Evolutionary conservation across 352 stramenopile genomes (phyloP), one percentile per base, ranked within the genome.

Genomic region (Globisporangium splendens): DNA sequence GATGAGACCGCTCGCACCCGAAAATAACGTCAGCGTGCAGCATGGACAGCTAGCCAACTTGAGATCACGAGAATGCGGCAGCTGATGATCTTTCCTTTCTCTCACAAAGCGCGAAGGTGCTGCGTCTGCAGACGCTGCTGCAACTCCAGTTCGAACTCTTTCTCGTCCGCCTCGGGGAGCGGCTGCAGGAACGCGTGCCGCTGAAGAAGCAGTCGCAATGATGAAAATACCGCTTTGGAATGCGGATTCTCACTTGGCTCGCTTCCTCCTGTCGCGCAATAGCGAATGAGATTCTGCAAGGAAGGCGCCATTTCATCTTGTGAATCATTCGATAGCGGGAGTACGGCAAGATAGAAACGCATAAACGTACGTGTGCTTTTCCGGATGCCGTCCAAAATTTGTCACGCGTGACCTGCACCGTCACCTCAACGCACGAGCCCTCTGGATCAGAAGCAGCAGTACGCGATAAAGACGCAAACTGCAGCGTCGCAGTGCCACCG

Each of bases 311-410:
- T n/a, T n/a, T n/a, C n/a, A n/a, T n/a, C n/a, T n/a, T n/a, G n/a
- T n/a, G n/a, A n/a, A n/a, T n/a, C n/a, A n/a, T n/a, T n/a, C n/a
- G n/a, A n/a, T n/a, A n/a, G n/a, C n/a, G n/a, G n/a, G n/a, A n/a
- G n/a, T n/a, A n/a, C n/a, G n/a, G n/a, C n/a, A n/a, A n/a, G n/a
- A n/a, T n/a, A n/a, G n/a, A n/a, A n/a, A 41, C 12, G 35, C 35
- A 22, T 48, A 13, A 24, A 22, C 51, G 39, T 50, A 57, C 51
- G 21, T 57, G 51, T 33, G 39, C 51, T 49, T 57, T 57, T 41
- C 51, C 46, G 21, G 39, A 57, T 18, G 38, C 22, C 8, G n/a
- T 21, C 8, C 51, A 38, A 14, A 41, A 57, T 15, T 41, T 57
- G 17, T 18, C 21, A 3, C 17, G n/a, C 22, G 46, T 22, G 21